These are phyloP conservation scores for Solanum stenotomum DNA, from an alignment of 257 asterid species.

Conservation along the genomic window DNA sequence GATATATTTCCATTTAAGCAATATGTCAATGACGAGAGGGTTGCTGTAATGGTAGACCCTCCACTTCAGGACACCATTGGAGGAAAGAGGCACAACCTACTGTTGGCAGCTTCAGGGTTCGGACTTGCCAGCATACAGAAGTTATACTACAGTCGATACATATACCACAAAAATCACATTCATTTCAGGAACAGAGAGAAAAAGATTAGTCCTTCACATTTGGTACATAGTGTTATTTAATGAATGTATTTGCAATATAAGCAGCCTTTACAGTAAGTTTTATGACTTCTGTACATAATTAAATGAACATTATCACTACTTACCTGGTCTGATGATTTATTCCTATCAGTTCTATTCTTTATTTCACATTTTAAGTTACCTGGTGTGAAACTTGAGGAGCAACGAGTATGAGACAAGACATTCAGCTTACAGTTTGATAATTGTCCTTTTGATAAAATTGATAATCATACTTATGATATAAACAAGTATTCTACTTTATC, in stretches of 20 bases:
- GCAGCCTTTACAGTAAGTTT: neutral
- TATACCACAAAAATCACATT: neutral
- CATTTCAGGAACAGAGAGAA: neutral
- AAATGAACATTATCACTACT: neutral
- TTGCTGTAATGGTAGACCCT: neutral
- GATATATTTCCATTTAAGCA: neutral
- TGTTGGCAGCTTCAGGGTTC: neutral
- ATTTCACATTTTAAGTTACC: slow-evolving; percentile 30
- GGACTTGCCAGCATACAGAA: neutral
- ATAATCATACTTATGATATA: neutral
- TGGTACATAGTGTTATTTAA: neutral
- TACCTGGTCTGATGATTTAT: neutral
- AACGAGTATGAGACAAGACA: neutral
- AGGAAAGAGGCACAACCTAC: neutral
- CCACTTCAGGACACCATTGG: neutral
- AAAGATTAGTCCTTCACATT: neutral
- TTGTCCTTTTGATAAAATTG: neutral
- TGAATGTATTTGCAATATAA: neutral
- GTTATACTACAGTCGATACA: neutral
- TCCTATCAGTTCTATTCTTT: slow-evolving; percentile 55
- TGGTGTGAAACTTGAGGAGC: neutral
- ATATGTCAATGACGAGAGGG: neutral
- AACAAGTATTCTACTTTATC: neutral
- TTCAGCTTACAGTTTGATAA: neutral
- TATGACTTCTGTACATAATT: neutral